Base-by-base conservation (phyloP, 225 moss, liverwort and hornwort genomes). In the Polytrichum formosum region DNA sequence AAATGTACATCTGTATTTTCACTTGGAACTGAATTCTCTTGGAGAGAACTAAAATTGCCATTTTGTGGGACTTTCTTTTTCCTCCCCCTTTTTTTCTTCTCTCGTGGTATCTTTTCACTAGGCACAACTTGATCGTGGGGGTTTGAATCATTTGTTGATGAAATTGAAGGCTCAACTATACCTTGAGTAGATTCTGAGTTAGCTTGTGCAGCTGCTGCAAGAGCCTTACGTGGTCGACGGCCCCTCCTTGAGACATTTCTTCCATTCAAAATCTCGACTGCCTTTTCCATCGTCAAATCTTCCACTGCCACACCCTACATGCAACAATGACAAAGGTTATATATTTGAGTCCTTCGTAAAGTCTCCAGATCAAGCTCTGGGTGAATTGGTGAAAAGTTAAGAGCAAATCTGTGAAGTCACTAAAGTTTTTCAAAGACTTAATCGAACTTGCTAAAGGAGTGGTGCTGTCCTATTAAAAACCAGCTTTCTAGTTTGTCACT, bases 161-260 rank as follows among this genome's bases (percentile, higher is more conserved):
- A 18, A 53, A 78, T 64, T 6, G 69, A 66, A 1, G 60, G 54
- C 23, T 76, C 66, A 56, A 61, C 26, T 72, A 65, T 60, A 31
- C 17, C 13, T 10, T 5, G 64, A 28, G 58, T 13, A 31, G 7
- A 28, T 56, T 64, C 56, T 20, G 54, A 53, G 25, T 13, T 63
- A 26, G 72, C 37, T 35, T 37, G 61, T 71, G 16, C 66, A 20
- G 58, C 74, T 19, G 2, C 18, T 61, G 78, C 66, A 64, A 13
- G 64, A 1, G 28, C 76, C 68, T 83, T 81, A 18, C 66, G 83
- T 7, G 74, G 85, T 70, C 81, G 85, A 67, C 95, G 90, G 21
- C 95, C 95, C 63, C 83, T 65, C 70, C 77, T 88, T 21, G 93
- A 90, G 5, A 81, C 90, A 60, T 90, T 72, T 65, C 90, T 95